Evolutionary conservation across 164 flowering plant species (phyloP), one percentile per base, ranked within the genome.

Genomic region (Liquidambar formosana): DNA sequence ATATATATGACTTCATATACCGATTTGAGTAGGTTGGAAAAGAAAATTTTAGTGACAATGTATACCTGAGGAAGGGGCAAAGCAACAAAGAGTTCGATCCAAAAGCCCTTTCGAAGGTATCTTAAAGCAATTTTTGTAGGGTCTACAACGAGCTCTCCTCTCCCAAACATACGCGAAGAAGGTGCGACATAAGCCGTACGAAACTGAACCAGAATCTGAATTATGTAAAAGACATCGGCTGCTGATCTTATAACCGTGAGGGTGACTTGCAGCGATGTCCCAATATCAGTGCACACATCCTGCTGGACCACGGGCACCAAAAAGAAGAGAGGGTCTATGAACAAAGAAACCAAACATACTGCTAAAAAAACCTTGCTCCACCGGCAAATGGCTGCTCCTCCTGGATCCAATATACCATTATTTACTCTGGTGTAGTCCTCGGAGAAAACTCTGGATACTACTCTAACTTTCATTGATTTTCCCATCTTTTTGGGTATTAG

Each of bases 121-220:
- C 88, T 81, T 0, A 65, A 63, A 0, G 94, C 93, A 65, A 93
- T 89, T 78, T 90, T 86, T 2, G 75, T 64, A 62, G 88, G 61
- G 48, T 91, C 89, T 33, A 88, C 83, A 14, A 91, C 94, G 64
- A 93, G 93, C 78, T 93, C 96, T 49, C 97, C 97, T 79, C 96
- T 82, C 64, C 96, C 97, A 80, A 93, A 89, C 3, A 91, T 94
- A 57, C 92, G 94, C 62, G 96, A 93, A 76, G 90, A 87, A 52
- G 97, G 97, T 10, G 93, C 96, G n/a, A 93, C 78, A 66, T 81
- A 93, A 58, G 97, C 97, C 23, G 94, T 93, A 13, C 81, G 82
- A 74, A 93, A 93, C 27, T 82, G 78, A 23, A 85, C 78, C 41
- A 64, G 81, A 64, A 93, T 89, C 66, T 93, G 91, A 71, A 89